Percentiles rank a stretch among this genome's conserved stretches.
phyloP scores from a whole-genome alignment of 345 rosid genomes.

The Atalantia buxifolia region DNA sequence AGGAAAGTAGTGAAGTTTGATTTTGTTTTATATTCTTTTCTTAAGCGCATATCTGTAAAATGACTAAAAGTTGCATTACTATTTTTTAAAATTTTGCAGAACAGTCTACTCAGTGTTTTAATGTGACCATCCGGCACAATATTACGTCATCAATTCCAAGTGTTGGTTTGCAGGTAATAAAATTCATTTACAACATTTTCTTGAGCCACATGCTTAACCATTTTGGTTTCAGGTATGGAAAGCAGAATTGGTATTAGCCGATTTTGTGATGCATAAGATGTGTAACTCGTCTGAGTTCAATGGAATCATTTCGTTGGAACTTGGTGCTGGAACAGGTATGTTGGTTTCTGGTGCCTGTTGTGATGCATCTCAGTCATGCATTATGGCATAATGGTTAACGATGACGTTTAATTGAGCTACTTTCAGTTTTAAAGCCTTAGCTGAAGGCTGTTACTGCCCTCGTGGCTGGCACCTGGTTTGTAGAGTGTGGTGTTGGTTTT shows the following conservation, averaged over 20 bases:
- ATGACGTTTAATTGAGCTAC: neutral
- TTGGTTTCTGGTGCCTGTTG: slow-evolving; percentile 2
- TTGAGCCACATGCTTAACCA: neutral
- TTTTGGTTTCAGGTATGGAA: slow-evolving; percentile 68
- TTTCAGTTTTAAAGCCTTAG: neutral
- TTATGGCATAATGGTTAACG: neutral
- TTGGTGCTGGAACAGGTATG: slow-evolving; percentile 94
- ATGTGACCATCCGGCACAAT: slow-evolving; percentile 56
- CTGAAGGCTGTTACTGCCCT: neutral
- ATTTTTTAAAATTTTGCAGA: slow-evolving; percentile 29
- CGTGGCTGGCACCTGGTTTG: neutral
- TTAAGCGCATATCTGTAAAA: neutral
- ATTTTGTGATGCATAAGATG: slow-evolving; percentile 72
- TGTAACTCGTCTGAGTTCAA: slow-evolving; percentile 56
- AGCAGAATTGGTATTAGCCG: slow-evolving; percentile 72
- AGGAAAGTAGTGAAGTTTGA: neutral
- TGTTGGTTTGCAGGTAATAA: slow-evolving; percentile 81
- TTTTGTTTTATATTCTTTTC: neutral
- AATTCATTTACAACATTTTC: slow-evolving; percentile 3
- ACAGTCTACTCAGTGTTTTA: slow-evolving; percentile 31
- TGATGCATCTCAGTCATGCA: neutral
- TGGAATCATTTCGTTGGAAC: slow-evolving; percentile 54
- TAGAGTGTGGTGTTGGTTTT: neutral
- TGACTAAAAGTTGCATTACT: neutral
- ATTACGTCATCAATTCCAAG: slow-evolving; percentile 69